Evolutionary conservation across 345 rosid species (phyloP).

Genomic region (Crucihimalaya himalaica): DNA sequence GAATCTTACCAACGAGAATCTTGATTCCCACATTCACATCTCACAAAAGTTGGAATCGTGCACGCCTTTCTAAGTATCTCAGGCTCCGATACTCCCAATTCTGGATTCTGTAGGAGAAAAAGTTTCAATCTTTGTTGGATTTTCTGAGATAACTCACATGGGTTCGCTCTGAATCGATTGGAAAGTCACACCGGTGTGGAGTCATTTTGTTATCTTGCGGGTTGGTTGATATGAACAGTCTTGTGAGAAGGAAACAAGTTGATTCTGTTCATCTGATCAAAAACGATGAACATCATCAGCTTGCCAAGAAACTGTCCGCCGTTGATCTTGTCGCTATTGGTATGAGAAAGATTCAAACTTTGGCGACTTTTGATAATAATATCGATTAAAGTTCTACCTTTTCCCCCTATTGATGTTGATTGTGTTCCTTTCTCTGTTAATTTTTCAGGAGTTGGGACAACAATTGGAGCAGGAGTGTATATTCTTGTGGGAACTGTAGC

Average conservation of each 20-base stretch:
- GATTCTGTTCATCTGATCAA: conserved; percentile 52
- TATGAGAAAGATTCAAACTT: conserved; percentile 39
- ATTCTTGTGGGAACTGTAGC: conserved; percentile 97
- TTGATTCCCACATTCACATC: conserved; percentile 8
- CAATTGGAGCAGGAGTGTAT: conserved; percentile 98
- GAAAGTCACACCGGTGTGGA: neutral
- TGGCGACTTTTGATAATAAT: neutral
- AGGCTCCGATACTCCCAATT: neutral
- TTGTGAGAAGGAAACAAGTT: conserved; percentile 77
- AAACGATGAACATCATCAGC: conserved; percentile 40
- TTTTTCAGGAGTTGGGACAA: conserved; percentile 81
- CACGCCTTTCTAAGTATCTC: conserved; percentile 20
- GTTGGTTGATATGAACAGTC: conserved; percentile 44
- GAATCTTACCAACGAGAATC: conserved; percentile 29
- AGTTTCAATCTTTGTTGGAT: neutral
- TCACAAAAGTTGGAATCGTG: conserved; percentile 31
- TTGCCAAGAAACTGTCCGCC: conserved; percentile 66
- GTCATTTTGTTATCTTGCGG: conserved; percentile 31
- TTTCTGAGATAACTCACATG: conserved; percentile 19
- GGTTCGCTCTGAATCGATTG: conserved; percentile 28
- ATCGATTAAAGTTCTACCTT: neutral
- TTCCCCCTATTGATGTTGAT: neutral
- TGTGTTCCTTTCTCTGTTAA: neutral
- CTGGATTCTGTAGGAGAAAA: neutral
- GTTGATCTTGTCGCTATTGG: conserved; percentile 80